Base-by-base conservation (phyloP, 495 filamentous ascomycete genomes). In the Xylaria acuta region DNA sequence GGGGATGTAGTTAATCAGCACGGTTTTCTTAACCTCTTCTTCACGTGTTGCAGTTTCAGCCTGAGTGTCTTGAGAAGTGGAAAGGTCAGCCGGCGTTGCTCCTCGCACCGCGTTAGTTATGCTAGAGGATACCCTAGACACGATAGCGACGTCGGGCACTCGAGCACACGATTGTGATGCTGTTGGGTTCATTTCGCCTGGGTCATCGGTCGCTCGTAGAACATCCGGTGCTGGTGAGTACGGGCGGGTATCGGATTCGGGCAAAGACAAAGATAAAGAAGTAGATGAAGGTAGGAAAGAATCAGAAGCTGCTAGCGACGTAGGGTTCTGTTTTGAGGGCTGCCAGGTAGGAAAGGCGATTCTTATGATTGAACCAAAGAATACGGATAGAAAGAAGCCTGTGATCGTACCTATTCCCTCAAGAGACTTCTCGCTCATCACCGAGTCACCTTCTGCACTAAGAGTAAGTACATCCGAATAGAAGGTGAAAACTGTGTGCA, bases 361-460 rank as follows among this genome's bases (percentile, higher is more conserved):
- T 77, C 84, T 85, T 72, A 90, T 81, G 75, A 93, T 84, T 78
- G 87, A 87, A 82, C 89, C 90, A 85, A 93, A 90, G 66, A 92
- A 85, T 80, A 83, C 82, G 77, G 85, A 82, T 73, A 87, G 88
- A 92, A 92, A 89, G 89, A 94, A 93, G 80, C 86, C 84, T 82
- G 84, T 81, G 81, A 89, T 88, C 89, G 87, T 97, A 98, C 97
- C 97, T 95, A 97, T 86, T 83, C 94, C 92, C 86, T 97, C 89
- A 75, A 96, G 87, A 74, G 90, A 89, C 80, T 96, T 93, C 83
- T 96, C 94, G 84, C 91, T 92, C 73, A 99, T 90, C 74, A 92
- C 86, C 74, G 96, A 95, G 86, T 99, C 96, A 78, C 96, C 96
- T 87, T 99, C 96, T 68, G 93, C 84, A 80, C 94, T 97, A 78